phyloP scores from a whole-genome alignment of 345 rosid genomes.

The Eutrema heterophyllum region DNA sequence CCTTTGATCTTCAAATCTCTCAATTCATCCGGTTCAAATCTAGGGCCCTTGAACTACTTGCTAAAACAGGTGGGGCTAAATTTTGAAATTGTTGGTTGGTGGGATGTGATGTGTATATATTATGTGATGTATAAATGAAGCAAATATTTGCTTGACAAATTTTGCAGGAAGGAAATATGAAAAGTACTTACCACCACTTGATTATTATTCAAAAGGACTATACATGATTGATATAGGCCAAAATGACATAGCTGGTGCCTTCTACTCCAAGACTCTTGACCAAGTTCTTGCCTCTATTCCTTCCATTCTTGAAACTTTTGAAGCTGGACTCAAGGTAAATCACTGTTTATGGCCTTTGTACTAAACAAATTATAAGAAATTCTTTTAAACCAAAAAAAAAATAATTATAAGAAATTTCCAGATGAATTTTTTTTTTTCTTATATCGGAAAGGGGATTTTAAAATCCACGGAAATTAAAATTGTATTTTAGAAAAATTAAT shows the following conservation, averaged over 20 bases:
- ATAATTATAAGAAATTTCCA: neutral
- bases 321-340: slow-evolving; percentile 54
- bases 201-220: slow-evolving; percentile 59
- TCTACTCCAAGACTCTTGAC: slow-evolving; percentile 80
- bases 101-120: neutral
- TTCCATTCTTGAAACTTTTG: slow-evolving; percentile 58
- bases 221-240: slow-evolving; percentile 95
- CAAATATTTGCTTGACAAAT: neutral
- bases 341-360: neutral
- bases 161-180: slow-evolving; percentile 48
- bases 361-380: neutral
- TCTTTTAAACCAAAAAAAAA: too few relatives aligned
- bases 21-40: slow-evolving; percentile 81
- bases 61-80: slow-evolving; percentile 37
- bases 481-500: neutral
- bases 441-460: too few relatives aligned
- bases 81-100: neutral
- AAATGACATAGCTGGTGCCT: slow-evolving; percentile 95
- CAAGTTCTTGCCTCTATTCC: slow-evolving; percentile 83
- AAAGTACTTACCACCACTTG: slow-evolving; percentile 62
- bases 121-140: slow-evolving; percentile 14
- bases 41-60: slow-evolving; percentile 53
- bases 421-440: neutral
- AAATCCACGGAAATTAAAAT: neutral
- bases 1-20: slow-evolving; percentile 69